Base-by-base conservation (phyloP, 1,284 basidiomycete genomes). In the Ceratobasidium sp. region DNA sequence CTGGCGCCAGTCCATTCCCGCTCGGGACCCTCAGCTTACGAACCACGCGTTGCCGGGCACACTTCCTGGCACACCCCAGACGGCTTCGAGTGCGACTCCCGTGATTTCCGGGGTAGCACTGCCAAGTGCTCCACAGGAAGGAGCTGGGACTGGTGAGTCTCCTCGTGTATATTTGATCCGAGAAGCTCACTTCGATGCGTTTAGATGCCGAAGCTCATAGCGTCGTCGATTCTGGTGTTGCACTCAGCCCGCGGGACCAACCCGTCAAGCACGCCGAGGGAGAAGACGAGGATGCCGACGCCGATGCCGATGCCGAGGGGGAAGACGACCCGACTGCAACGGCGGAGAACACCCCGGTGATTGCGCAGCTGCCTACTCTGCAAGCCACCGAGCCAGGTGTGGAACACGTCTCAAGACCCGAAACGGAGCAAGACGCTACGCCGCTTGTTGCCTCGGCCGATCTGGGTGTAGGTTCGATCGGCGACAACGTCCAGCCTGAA, bases 271-370 rank as follows among this genome's bases (percentile, higher is more conserved):
- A 42, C 6, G 58, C 29, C 17, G 58, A 62, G 13, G 58, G 43
- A 34, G 45, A 35, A 20, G 56, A 58, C 20, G 56, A 35, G 27
- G 56, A 58, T 20, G 56, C 40, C 3, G 58, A 62, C 15, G 58
- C 27, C 5, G 45, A 47, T 20, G 45, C 10, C 10, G 58, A 62
- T 25, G 58, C 58, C 8, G 58, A 62, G 20, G 58, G 58, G 5
- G 58, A 62, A 50, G 58, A 62, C 32, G 58, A 62, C 20, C 58
- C 58, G 7, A 62, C 58, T 15, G 58, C 58, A 13, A 62, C 58
- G 42, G 58, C 58, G 7, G 58, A 62, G 45, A 62, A 50, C 45
- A 62, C 58, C 8, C 58, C 58, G 15, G 58, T 62, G 20, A 32
- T 62, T 10, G 29, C 43, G 6, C 58, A 62, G 20, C 32, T 62